Evolutionary conservation across 2,329 filamentous ascomycete species (phyloP).

Genomic region (Trichophyton mentagrophytes): DNA sequence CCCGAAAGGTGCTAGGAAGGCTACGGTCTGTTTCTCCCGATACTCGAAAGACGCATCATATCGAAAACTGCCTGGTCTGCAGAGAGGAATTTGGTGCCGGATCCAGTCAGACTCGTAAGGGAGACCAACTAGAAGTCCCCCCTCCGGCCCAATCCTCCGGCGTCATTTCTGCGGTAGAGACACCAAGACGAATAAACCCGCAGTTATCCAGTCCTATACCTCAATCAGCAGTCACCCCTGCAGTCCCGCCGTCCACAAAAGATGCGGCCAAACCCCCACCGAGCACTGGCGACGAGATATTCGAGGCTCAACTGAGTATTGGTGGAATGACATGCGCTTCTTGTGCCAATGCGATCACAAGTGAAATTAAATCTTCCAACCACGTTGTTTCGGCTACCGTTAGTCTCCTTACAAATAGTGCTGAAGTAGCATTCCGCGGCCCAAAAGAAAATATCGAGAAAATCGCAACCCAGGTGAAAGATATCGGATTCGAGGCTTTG

Average conservation of each 20-base stretch:
- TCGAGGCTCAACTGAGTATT: conserved; percentile 36
- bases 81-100: conserved; percentile 27
- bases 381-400: conserved; percentile 49
- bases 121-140: neutral
- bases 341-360: conserved; percentile 52
- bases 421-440: conserved; percentile 45
- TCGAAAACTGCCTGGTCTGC: conserved; percentile 41
- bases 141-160: neutral
- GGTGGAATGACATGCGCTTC: conserved; percentile 63
- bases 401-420: conserved; percentile 56
- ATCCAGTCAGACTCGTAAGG: neutral
- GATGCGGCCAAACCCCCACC: neutral
- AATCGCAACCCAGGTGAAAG: conserved; percentile 38
- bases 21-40: conserved; percentile 13
- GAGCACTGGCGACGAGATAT: conserved; percentile 13
- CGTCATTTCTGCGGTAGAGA: neutral
- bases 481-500: conserved; percentile 37
- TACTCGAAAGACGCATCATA: conserved; percentile 24
- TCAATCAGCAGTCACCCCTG: neutral
- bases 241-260: neutral
- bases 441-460: conserved; percentile 34
- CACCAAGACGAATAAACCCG: neutral
- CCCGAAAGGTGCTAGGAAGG: neutral
- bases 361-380: conserved; percentile 44
- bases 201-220: neutral